Evolutionary conservation across 805 yeast genomes (phyloP), one percentile per base, ranked within the genome.

Genomic region (Myxozyma sirexii): DNA sequence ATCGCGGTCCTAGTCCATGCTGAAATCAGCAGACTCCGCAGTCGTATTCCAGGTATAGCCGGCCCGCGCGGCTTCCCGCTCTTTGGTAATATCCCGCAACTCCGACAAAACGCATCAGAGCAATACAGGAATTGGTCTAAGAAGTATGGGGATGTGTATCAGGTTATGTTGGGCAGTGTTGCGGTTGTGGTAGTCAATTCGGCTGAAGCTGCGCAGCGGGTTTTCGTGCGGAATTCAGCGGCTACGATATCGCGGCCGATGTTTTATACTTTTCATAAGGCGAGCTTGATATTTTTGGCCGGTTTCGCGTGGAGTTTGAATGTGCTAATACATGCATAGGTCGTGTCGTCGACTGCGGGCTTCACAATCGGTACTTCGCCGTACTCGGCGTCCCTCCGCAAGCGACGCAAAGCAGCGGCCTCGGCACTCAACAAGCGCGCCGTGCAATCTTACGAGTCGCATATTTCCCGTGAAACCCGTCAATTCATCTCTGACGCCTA

Each of bases 201-300:
- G 1, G 84, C 75, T 64, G 80, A 78, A 3, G 79, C 86, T 5
- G 83, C 85, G 1, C 70, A 72, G 39, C 74, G 74, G 24, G 72
- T 88, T 2, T 86, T 88, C 88, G 70, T 80, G 27, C 71, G 71
- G 29, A 76, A 77, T 63, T 74, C 84, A 6, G 70, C 76, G 35
- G 81, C 84, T 2, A 82, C 82, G 60, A 85, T 83, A 66, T 87
- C 93, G 1, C 75, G 96, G 43, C 94, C 94, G 0, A 72, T 78
- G 21, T 75, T 81, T 55, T 82, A 82, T 70, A 86, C 91, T 1
- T 88, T 88, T 72, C 94, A 88, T 72, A 74, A 77, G 19, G 77
- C 87, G 21, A 4, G 50, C n/a, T n/a, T 44, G 13, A 15, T 46
- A 19, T 31, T 33, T 33, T 46, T 31, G n/a, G 3, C 21, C 24